Evolutionary conservation across 805 yeast species (phyloP).

Genomic region (Wickerhamomyces queroliae): DNA sequence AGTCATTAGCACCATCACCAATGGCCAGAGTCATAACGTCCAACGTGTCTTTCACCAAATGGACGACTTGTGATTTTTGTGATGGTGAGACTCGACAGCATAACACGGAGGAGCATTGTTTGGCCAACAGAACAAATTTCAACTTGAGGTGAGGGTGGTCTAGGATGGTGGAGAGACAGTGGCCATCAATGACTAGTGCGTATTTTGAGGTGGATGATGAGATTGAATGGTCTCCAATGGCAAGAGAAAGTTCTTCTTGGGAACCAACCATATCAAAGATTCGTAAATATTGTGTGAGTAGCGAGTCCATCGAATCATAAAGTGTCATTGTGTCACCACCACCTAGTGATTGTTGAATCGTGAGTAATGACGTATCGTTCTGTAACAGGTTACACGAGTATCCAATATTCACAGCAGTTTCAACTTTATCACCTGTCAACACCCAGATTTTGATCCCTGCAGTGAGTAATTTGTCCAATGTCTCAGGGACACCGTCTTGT

Average conservation of each 20-base stretch:
- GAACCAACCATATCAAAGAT: conserved; percentile 56
- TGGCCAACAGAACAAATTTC: conserved; percentile 66
- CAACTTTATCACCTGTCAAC: conserved; percentile 76
- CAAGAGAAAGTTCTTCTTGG: conserved; percentile 45
- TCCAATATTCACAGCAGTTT: conserved; percentile 79
- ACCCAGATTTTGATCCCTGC: conserved; percentile 87
- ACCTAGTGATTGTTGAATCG: conserved; percentile 43
- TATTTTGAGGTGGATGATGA: conserved; percentile 61
- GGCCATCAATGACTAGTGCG: conserved; percentile 76
- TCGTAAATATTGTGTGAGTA: conserved; percentile 37
- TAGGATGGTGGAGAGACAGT: conserved; percentile 53
- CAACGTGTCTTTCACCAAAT: conserved; percentile 61
- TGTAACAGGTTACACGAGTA: conserved; percentile 71
- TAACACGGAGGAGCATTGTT: conserved; percentile 71
- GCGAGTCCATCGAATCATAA: no score
- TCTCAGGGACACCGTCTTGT: conserved; percentile 82
- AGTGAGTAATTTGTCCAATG: conserved; percentile 57
- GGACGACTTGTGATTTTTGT: conserved; percentile 74
- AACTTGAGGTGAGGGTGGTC: conserved; percentile 34
- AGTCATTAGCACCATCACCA: conserved; percentile 88
- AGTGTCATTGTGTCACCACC: conserved; percentile 32
- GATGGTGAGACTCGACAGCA: conserved; percentile 87
- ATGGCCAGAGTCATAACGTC: conserved; percentile 78
- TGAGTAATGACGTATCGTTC: conserved; percentile 66
- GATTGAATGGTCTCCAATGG: conserved; percentile 54